Evolutionary conservation across 1,139 yeast species (phyloP).

Genomic region (Arxiozyma bovina): DNA sequence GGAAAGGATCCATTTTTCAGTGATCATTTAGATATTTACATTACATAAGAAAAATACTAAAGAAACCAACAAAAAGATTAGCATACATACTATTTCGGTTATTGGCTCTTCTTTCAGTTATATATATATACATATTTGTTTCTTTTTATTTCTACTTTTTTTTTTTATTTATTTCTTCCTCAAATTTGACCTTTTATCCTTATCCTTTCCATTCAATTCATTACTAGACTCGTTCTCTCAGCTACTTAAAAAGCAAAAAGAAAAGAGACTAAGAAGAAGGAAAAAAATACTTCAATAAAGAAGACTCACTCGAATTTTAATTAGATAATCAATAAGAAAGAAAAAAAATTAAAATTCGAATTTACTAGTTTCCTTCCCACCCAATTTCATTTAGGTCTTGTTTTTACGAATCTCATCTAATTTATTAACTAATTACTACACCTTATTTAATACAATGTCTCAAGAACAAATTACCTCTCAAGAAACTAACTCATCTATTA

Average conservation of each 20-base stretch:
- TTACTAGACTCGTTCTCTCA: background rate
- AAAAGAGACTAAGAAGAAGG: background rate
- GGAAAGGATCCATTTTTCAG: background rate
- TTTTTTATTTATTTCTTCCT: too few species aligned
- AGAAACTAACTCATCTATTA: background rate
- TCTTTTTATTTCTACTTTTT: background rate
- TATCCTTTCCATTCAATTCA: background rate
- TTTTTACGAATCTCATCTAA: conserved; percentile 2
- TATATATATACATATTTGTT: background rate
- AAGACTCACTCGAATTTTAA: background rate
- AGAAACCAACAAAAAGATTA: background rate
- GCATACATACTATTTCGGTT: background rate
- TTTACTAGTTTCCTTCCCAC: background rate
- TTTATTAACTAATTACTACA: conserved; percentile 1
- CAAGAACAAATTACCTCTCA: conserved; percentile 2
- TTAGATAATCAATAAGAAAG: background rate
- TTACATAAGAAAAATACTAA: background rate
- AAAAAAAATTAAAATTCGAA: background rate
- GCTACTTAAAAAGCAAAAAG: too few species aligned
- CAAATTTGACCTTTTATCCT: background rate
- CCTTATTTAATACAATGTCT: conserved; percentile 2
- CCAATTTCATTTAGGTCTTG: conserved; percentile 1
- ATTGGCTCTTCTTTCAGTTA: background rate
- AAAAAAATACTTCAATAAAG: background rate
- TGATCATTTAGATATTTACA: background rate